Evolutionary conservation across 371 early-diverging fungal species (phyloP).

Genomic region (Nematocida homosporus): DNA sequence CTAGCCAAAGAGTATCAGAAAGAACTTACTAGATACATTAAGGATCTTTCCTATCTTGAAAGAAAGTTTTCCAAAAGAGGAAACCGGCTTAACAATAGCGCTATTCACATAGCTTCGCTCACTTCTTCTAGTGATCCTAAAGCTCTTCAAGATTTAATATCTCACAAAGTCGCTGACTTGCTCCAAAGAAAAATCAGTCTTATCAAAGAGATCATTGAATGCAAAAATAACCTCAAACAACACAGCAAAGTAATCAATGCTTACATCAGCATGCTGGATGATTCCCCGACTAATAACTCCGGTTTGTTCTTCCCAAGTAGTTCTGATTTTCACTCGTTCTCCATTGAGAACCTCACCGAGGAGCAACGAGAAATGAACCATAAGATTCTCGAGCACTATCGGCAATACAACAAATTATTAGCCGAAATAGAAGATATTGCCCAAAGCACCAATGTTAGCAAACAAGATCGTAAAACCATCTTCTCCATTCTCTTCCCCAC

Average conservation of each 20-base stretch:
- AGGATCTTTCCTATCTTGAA: constrained; percentile 23
- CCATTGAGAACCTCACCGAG: neutral
- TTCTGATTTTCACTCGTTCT: neutral
- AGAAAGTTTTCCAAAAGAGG: constrained; percentile 10
- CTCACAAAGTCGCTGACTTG: constrained; percentile 1
- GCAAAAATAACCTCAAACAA: neutral
- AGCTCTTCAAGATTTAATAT: constrained; percentile 21
- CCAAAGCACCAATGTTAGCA: neutral
- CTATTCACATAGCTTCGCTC: neutral
- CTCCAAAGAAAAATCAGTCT: constrained; percentile 17
- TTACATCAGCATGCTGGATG: no score
- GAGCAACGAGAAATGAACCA: constrained; percentile 25
- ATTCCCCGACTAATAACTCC: neutral
- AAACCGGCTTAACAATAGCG: neutral
- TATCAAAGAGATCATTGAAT: neutral
- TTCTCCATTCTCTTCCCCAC: constrained; percentile 16
- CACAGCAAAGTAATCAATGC: neutral
- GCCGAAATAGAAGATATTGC: constrained; percentile 19
- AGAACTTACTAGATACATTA: constrained; percentile 13
- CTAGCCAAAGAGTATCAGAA: neutral
- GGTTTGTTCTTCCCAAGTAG: neutral
- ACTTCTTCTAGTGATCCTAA: constrained; percentile 29
- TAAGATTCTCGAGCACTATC: constrained; percentile 29
- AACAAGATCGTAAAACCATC: constrained; percentile 12
- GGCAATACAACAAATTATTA: constrained; percentile 17